These are phyloP conservation scores for Ophiocordyceps unilateralis DNA, from an alignment of 2,329 filamentous ascomycete species.

Conservation along the genomic window DNA sequence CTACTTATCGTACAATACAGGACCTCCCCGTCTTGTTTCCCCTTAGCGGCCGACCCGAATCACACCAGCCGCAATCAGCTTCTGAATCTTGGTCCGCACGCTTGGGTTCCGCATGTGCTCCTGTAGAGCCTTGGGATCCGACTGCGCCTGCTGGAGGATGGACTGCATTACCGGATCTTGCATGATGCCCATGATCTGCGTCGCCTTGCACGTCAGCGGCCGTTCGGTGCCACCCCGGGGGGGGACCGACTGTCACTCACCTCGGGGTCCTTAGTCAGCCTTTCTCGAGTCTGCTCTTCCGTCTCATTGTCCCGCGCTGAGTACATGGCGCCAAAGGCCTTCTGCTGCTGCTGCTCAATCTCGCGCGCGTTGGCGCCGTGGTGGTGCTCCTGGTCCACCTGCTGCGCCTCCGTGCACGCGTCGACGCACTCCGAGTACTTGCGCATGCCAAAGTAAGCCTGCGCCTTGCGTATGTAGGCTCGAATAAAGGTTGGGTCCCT, in stretches of 20 bases:
- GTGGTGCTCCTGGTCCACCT: slow-evolving; percentile 54
- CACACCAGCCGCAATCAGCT: slow-evolving; percentile 81
- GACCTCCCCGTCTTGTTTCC: background rate
- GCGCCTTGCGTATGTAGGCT: slow-evolving; percentile 90
- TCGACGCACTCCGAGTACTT: slow-evolving; percentile 94
- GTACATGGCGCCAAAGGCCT: slow-evolving; percentile 83
- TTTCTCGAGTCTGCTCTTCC: slow-evolving; percentile 85
- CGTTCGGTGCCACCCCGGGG: background rate
- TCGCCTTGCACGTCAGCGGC: slow-evolving; percentile 1
- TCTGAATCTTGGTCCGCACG: slow-evolving; percentile 80
- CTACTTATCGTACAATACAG: background rate
- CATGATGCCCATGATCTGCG: slow-evolving; percentile 69
- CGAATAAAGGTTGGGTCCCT: slow-evolving; percentile 84
- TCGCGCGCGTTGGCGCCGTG: slow-evolving; percentile 68
- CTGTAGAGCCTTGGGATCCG: slow-evolving; percentile 76
- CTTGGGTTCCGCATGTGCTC: slow-evolving; percentile 93
- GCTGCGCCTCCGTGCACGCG: slow-evolving; percentile 63
- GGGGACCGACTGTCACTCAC: slow-evolving; percentile 39
- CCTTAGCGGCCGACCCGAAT: slow-evolving; percentile 51
- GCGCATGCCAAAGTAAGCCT: slow-evolving; percentile 92
- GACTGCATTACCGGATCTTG: slow-evolving; percentile 96
- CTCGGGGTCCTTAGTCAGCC: slow-evolving; percentile 80
- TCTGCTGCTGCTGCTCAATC: slow-evolving; percentile 87
- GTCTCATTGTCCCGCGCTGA: slow-evolving; percentile 82
- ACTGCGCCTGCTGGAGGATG: slow-evolving; percentile 91